A percentile compares a stretch with the other conserved stretches of the same genome.
These are phyloP conservation scores for Mucor circinelloides DNA, from an alignment of 371 early-diverging fungal species.

Conservation along the genomic window DNA sequence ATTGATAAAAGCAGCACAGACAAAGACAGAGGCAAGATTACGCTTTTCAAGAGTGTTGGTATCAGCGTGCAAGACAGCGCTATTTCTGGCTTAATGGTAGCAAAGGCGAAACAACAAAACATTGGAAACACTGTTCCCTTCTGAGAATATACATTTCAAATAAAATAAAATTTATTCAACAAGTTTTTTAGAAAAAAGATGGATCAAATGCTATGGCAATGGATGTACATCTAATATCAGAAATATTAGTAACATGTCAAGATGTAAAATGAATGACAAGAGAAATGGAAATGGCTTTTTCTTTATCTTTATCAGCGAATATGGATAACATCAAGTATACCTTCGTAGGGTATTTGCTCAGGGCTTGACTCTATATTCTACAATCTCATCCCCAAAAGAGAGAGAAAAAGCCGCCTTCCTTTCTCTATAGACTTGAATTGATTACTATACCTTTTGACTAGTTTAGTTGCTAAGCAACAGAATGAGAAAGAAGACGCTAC, in stretches of 20 bases:
- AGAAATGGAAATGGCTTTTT: neutral
- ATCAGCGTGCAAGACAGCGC: constrained; percentile 68
- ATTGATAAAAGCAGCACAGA: constrained; percentile 24
- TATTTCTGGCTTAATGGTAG: constrained; percentile 53
- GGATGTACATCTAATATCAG: neutral
- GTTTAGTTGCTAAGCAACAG: neutral
- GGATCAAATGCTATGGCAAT: neutral
- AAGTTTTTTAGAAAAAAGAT: neutral
- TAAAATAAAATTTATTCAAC: neutral
- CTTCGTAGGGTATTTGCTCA: constrained; percentile 40
- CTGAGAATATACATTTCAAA: constrained; percentile 13
- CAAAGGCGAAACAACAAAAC: constrained; percentile 42
- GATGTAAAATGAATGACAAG: neutral
- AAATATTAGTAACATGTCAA: neutral
- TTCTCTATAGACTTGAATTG: neutral
- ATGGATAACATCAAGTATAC: constrained; percentile 43
- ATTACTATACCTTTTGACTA: neutral
- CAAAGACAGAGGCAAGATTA: constrained; percentile 30
- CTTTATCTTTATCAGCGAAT: constrained; percentile 35
- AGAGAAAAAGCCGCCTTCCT: neutral
- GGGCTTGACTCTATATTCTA: constrained; percentile 53
- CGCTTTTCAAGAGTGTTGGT: constrained; percentile 69
- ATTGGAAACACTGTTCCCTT: constrained; percentile 48
- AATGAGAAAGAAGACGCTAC: neutral
- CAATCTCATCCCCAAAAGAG: constrained; percentile 42